Conservation (phyloP, 2,329 filamentous ascomycete species). For the Stachybotrys echinatus region DNA sequence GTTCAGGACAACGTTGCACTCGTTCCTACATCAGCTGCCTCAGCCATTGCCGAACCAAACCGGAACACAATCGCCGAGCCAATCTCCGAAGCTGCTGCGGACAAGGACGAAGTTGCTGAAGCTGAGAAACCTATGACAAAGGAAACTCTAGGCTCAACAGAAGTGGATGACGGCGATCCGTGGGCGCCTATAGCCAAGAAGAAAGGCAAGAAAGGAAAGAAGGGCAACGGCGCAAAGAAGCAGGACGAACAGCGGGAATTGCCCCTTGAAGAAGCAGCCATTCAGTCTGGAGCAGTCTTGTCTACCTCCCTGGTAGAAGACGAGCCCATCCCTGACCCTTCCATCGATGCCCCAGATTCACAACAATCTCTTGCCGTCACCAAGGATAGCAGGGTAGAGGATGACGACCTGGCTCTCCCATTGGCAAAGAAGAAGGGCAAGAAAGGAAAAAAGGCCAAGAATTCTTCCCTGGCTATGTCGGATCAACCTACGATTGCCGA, state of each 20-base stretch:
- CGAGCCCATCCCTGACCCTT: background rate
- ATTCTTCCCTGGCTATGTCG: background rate
- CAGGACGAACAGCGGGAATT: too few relatives aligned
- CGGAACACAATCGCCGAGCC: background rate
- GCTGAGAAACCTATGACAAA: background rate
- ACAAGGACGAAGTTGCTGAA: background rate
- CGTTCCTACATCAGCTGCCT: background rate
- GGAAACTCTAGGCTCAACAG: background rate
- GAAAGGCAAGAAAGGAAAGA: constrained; percentile 23
- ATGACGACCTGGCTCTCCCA: background rate
- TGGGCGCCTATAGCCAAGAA: constrained; percentile 16
- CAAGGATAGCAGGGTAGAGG: background rate
- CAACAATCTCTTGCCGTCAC: background rate
- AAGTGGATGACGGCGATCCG: constrained; percentile 7
- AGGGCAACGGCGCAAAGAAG: background rate
- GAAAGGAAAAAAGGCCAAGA: constrained; percentile 12
- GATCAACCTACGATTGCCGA: background rate
- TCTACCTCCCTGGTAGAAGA: too few relatives aligned
- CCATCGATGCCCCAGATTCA: background rate
- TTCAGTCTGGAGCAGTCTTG: background rate
- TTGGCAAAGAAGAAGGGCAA: constrained; percentile 16
- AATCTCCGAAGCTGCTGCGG: background rate
- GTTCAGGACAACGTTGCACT: background rate
- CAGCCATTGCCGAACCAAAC: background rate
- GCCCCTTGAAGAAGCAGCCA: too few relatives aligned